Percentiles rank a stretch among this genome's conserved stretches.
Conservation (phyloP, 2,329 filamentous ascomycete genomes). For the Talaromyces sp. region DNA sequence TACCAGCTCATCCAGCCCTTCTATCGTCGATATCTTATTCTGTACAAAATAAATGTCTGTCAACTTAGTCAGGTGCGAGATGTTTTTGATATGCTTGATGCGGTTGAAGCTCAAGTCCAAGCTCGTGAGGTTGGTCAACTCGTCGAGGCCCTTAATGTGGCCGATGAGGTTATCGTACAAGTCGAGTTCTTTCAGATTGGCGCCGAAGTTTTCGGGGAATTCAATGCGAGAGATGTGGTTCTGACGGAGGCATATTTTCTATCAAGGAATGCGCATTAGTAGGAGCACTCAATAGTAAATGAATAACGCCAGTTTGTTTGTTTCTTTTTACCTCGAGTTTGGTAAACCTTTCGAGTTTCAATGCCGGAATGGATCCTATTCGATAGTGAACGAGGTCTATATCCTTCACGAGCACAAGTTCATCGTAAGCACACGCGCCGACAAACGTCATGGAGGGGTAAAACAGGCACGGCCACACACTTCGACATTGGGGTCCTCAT, state of each 20-base stretch:
- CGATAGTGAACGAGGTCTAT: constrained; percentile 89
- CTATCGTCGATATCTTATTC: constrained; percentile 87
- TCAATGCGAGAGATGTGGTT: constrained; percentile 81
- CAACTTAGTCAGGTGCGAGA: constrained; percentile 70
- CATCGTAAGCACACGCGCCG: not conserved
- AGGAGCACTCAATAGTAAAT: not conserved
- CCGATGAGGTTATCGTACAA: constrained; percentile 94
- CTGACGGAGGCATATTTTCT: constrained; percentile 82
- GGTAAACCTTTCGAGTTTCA: constrained; percentile 79
- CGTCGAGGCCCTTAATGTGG: constrained; percentile 78
- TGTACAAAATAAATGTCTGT: constrained; percentile 87
- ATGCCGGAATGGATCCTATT: constrained; percentile 68
- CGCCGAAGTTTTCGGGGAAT: constrained; percentile 61
- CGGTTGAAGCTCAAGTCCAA: constrained; percentile 98
- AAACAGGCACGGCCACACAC: constrained; percentile 23
- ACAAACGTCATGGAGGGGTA: not conserved
- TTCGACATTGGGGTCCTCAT: constrained; percentile 51
- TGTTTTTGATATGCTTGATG: constrained; percentile 94
- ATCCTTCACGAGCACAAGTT: constrained; percentile 50
- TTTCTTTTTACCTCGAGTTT: constrained; percentile 53
- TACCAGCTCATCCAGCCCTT: constrained; percentile 70
- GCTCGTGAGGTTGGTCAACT: constrained; percentile 66
- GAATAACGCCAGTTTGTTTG: not conserved
- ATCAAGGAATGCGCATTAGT: not conserved
- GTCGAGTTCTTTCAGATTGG: constrained; percentile 75